These are phyloP conservation scores for Brettanomyces naardenensis DNA, from an alignment of 805 yeast species.

Conservation along the genomic window DNA sequence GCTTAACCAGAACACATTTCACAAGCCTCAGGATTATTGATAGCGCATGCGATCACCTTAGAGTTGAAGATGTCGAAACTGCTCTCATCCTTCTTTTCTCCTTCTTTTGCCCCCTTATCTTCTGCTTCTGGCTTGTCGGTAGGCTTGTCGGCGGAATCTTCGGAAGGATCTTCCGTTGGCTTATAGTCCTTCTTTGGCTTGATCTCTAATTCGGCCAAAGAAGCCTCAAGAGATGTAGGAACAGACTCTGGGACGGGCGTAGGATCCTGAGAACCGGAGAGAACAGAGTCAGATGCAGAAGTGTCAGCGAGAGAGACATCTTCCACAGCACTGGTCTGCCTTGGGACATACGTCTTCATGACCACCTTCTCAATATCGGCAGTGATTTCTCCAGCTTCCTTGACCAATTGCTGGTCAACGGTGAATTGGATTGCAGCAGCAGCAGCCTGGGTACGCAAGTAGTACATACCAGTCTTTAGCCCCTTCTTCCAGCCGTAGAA, in stretches of 20 bases:
- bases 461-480: constrained; percentile 98
- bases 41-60: constrained; percentile 93
- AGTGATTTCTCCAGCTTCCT: constrained; percentile 19
- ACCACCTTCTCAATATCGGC: constrained; percentile 20
- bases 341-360: constrained; percentile 27
- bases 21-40: constrained; percentile 94
- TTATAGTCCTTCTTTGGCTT: constrained; percentile 14
- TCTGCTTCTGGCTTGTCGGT: constrained; percentile 5
- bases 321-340: constrained; percentile 20
- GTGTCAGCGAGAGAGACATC: constrained; percentile 19
- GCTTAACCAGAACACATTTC: constrained; percentile 95
- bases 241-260: constrained; percentile 40
- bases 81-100: constrained; percentile 23
- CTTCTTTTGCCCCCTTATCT: constrained; percentile 12
- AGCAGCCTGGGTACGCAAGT: constrained; percentile 96
- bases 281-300: constrained; percentile 2
- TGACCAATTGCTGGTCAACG: constrained; percentile 44
- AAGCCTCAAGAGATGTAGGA: constrained; percentile 33
- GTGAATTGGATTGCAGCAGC: constrained; percentile 96
- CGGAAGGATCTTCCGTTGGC: constrained; percentile 5
- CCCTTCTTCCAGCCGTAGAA: constrained; percentile 99
- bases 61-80: constrained; percentile 79
- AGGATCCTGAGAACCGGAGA: constrained; percentile 27
- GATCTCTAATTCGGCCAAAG: constrained; percentile 38
- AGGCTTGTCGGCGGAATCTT: constrained; percentile 1